phyloP scores from a whole-genome alignment of 2,329 filamentous ascomycete species.

The Hypoxylon sp. region DNA sequence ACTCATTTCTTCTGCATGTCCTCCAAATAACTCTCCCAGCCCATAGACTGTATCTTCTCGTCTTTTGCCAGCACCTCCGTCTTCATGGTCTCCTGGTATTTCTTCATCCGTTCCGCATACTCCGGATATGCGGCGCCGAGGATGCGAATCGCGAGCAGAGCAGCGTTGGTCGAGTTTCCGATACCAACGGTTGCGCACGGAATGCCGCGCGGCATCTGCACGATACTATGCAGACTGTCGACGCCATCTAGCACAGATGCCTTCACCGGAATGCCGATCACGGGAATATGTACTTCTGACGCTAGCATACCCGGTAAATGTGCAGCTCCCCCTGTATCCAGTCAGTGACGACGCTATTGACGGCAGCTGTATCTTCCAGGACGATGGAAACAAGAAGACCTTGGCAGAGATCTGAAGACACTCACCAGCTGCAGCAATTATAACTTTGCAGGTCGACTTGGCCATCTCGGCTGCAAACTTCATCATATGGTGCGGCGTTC shows the following conservation, averaged over 20 bases:
- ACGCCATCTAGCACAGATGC: slow-evolving; percentile 75
- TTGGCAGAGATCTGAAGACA: background rate
- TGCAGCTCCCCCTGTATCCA: slow-evolving; percentile 66
- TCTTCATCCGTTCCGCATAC: slow-evolving; percentile 64
- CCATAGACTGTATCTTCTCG: slow-evolving; percentile 60
- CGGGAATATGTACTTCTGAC: slow-evolving; percentile 71
- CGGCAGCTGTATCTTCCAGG: background rate
- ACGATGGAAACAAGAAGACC: no score
- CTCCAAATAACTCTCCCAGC: slow-evolving; percentile 63
- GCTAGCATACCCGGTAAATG: slow-evolving; percentile 70
- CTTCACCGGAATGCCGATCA: slow-evolving; percentile 81
- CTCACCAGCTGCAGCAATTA: slow-evolving; percentile 73
- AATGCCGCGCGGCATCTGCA: slow-evolving; percentile 78
- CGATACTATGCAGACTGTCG: slow-evolving; percentile 75
- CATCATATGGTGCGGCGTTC: slow-evolving; percentile 75
- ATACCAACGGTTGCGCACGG: slow-evolving; percentile 80
- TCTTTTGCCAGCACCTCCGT: slow-evolving; percentile 71
- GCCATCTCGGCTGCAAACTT: slow-evolving; percentile 70
- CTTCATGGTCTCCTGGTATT: slow-evolving; percentile 69
- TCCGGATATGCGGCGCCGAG: slow-evolving; percentile 64
- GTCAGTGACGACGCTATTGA: background rate
- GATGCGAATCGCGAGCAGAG: slow-evolving; percentile 73
- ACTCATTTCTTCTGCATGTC: slow-evolving; percentile 40
- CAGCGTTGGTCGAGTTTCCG: slow-evolving; percentile 82
- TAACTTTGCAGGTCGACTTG: slow-evolving; percentile 71